Conservation (phyloP, 1,284 basidiomycete species). For the Moesziomyces sp. region DNA sequence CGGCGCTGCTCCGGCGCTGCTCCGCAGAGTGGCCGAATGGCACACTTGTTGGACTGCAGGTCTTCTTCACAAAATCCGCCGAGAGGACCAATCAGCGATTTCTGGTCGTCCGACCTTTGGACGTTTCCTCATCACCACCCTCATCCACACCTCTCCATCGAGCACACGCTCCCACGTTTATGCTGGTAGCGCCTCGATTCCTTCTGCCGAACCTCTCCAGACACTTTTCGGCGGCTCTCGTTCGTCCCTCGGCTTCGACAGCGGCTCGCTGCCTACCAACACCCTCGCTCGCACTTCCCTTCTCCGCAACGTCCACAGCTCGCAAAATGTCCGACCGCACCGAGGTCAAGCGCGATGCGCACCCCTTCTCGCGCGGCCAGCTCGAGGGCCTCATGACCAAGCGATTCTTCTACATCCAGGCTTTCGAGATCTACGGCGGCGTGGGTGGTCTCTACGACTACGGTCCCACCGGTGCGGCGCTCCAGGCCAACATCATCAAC, state of each 20-base stretch:
- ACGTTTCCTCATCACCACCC: conserved; percentile 2
- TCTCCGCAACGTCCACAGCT: conserved; percentile 1
- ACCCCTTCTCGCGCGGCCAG: conserved; percentile 86
- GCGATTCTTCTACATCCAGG: conserved; percentile 96
- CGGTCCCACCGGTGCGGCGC: conserved; percentile 88
- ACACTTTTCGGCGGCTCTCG: conserved; percentile 24
- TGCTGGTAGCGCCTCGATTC: conserved; percentile 37
- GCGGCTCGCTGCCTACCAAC: neutral
- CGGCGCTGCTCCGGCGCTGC: too few species aligned
- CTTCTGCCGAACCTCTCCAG: conserved; percentile 25
- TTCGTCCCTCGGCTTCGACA: conserved; percentile 4
- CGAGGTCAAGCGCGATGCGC: conserved; percentile 71
- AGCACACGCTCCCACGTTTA: conserved; percentile 6
- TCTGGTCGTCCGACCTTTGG: neutral
- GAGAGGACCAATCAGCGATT: neutral
- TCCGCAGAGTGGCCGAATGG: too few species aligned
- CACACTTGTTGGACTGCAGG: too few species aligned
- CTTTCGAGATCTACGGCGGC: conserved; percentile 99
- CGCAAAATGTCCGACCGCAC: conserved; percentile 45
- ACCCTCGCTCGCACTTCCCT: neutral
- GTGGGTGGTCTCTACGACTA: conserved; percentile 81
- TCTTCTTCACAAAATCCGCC: too few species aligned
- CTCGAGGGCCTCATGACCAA: conserved; percentile 89
- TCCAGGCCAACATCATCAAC: conserved; percentile 95
- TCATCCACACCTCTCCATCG: neutral